A percentile compares a stretch with the other conserved stretches of the same genome.
Conservation (phyloP, 306 rosid genomes). For the Citrullus amarus region DNA sequence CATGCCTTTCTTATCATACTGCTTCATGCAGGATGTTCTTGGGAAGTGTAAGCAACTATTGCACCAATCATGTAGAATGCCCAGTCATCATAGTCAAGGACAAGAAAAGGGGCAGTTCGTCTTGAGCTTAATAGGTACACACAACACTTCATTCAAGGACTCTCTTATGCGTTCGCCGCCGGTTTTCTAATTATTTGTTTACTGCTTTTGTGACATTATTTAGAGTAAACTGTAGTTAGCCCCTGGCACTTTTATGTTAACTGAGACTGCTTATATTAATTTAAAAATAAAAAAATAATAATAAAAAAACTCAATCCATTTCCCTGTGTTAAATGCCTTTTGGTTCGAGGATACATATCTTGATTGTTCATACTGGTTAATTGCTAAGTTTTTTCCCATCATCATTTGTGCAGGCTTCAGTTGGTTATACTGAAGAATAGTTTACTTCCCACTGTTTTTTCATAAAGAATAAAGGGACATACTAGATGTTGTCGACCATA, state of each 20-base stretch:
- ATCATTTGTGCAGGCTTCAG: neutral
- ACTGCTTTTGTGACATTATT: neutral
- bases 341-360: neutral
- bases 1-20: neutral
- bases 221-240: neutral
- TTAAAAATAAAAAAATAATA: too few relatives aligned
- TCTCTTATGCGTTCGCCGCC: neutral
- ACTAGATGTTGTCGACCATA: neutral
- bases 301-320: neutral
- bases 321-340: neutral
- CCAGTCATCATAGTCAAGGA: conserved; percentile 63
- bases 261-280: neutral
- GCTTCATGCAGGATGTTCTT: conserved; percentile 61
- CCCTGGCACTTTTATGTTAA: neutral
- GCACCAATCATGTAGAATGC: conserved; percentile 58
- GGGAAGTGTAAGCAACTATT: conserved; percentile 89
- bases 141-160: neutral
- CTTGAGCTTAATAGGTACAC: conserved; percentile 26
- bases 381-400: neutral
- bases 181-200: neutral
- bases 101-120: conserved; percentile 15
- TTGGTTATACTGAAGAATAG: neutral
- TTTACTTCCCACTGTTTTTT: neutral
- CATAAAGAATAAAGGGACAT: neutral
- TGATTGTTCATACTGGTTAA: neutral